Evolutionary conservation across 371 early-diverging fungal genomes (phyloP), one percentile per base, ranked within the genome.

Genomic region (Cokeromyces recurvatus): DNA sequence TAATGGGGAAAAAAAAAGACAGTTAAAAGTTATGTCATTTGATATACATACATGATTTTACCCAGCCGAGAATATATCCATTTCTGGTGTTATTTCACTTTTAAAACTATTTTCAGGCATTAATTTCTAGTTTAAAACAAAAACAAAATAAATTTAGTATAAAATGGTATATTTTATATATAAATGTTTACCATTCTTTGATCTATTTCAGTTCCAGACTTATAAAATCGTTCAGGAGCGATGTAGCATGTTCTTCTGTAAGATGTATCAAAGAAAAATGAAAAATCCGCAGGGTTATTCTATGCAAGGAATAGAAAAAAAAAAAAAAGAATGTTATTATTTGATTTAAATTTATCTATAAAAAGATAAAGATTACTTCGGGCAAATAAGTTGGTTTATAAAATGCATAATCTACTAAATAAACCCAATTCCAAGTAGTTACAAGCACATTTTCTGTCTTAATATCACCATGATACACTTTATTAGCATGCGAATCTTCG

Each of bases 1-100:
- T 88, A 62, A 2, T 15, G 24, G 22, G 8, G 2, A 8, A 10
- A 3, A 45, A 22, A 32, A 32, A 9, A 10, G 14, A n/a, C n/a
- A n/a, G n/a, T n/a, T n/a, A n/a, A n/a, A n/a, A n/a, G n/a, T n/a
- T n/a, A n/a, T n/a, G n/a, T n/a, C n/a, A n/a, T n/a, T n/a, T n/a
- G n/a, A n/a, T n/a, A n/a, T n/a, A 9, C 2, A 17, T 39, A 22
- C 15, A 7, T 14, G 19, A 25, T n/a, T 15, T 23, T 78, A 88
- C 85, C 97, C 97, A n/a, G 90, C 68, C 0, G 92, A 86, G 59
- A 95, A 97, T 6, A 95, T 79, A 51, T 97, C 97, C 96, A 95
- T 95, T 21, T 83, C 84, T 6, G 85, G 76, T 10, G 80, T 87
- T 19, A 95, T 54, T 46, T 76, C 79, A 37, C 65, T 59, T 16